phyloP scores from a whole-genome alignment of 345 rosid species.

The Gynandropsis gynandra region DNA sequence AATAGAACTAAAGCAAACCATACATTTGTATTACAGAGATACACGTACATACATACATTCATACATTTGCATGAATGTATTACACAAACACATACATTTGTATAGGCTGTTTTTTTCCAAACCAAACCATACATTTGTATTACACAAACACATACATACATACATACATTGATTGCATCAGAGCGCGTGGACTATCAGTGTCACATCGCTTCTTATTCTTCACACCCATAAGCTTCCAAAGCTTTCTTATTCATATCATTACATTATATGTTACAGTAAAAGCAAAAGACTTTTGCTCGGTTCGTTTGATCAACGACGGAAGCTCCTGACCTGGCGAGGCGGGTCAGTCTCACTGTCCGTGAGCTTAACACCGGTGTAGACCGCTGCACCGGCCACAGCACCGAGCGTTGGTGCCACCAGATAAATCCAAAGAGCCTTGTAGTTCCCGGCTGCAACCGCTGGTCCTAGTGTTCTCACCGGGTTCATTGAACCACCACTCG shows the following conservation, averaged over 20 bases:
- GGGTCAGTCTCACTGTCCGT: conserved; percentile 47
- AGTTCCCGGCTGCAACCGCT: conserved; percentile 90
- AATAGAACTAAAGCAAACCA: too few species aligned
- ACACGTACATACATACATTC: too few species aligned
- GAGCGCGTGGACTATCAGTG: conserved; percentile 25
- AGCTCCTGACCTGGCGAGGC: conserved; percentile 70
- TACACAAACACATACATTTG: too few species aligned
- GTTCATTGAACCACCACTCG: conserved; percentile 63
- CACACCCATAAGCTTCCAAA: conserved; percentile 22
- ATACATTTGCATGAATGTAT: too few species aligned
- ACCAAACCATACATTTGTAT: too few species aligned
- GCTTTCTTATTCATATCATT: not conserved
- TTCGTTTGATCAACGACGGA: conserved; percentile 51
- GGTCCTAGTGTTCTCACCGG: conserved; percentile 71
- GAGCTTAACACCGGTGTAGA: conserved; percentile 77
- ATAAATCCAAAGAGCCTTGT: conserved; percentile 65
- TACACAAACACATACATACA: too few species aligned
- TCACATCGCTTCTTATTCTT: conserved; percentile 25
- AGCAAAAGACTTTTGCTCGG: conserved; percentile 18
- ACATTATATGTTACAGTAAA: conserved; percentile 18
- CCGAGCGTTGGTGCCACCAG: conserved; percentile 87
- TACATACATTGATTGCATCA: too few species aligned
- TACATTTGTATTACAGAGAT: too few species aligned
- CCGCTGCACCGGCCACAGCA: conserved; percentile 66
- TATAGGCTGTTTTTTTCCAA: too few species aligned